Percentiles rank a stretch among this genome's conserved stretches.
Evolutionary conservation across 2,329 filamentous ascomycete genomes (phyloP).

Genomic region (Drechslera avenae): DNA sequence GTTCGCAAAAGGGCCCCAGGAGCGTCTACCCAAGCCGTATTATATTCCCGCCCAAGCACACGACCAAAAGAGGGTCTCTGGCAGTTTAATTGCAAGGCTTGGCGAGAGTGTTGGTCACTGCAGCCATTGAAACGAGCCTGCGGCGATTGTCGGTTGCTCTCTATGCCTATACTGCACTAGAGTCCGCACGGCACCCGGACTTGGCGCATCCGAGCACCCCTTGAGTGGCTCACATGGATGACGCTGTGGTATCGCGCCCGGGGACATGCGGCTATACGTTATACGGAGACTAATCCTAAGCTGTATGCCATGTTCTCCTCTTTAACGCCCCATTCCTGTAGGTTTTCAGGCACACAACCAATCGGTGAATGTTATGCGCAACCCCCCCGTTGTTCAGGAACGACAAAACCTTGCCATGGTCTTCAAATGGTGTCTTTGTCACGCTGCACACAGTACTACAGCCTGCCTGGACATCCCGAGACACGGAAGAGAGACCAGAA

Average conservation of each 20-base stretch:
- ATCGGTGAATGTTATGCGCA: background rate
- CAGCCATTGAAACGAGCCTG: slow-evolving; percentile 6
- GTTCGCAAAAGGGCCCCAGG: slow-evolving; percentile 6
- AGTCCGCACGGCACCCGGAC: slow-evolving; percentile 10
- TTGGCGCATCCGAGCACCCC: slow-evolving; percentile 6
- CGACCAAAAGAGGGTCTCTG: slow-evolving; percentile 21
- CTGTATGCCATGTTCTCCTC: background rate
- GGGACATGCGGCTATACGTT: background rate
- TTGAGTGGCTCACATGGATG: background rate
- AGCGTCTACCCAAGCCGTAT: slow-evolving; percentile 12
- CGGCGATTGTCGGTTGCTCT: background rate
- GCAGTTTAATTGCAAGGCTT: slow-evolving; percentile 22
- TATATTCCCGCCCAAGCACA: slow-evolving; percentile 11
- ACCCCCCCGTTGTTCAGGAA: no score
- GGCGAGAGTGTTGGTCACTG: slow-evolving; percentile 18
- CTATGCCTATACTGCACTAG: slow-evolving; percentile 7
- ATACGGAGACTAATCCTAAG: slow-evolving; percentile 3
- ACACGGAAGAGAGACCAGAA: no score
- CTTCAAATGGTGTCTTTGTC: no score
- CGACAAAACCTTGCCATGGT: no score
- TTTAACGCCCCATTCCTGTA: background rate
- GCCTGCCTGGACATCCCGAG: no score
- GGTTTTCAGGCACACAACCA: slow-evolving; percentile 18
- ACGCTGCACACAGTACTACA: no score
- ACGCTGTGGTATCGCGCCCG: background rate